Percentiles rank a stretch among this genome's conserved stretches.
Evolutionary conservation across 2,329 filamentous ascomycete species (phyloP).

Genomic region (Cadophora luteo-olivacea): DNA sequence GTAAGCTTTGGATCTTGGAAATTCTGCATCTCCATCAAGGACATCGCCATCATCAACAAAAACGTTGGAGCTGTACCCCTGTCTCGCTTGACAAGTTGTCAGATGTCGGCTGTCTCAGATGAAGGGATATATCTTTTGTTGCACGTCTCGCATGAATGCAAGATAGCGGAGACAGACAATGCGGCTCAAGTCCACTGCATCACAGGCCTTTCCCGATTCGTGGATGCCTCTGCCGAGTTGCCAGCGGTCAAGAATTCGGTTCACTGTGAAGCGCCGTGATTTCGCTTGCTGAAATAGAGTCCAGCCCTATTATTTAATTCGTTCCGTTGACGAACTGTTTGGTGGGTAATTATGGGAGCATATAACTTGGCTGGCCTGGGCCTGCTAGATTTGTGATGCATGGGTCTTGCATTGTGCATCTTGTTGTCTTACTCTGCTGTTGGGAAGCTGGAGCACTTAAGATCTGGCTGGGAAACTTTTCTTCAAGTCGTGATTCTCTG

Average conservation of each 20-base stretch:
- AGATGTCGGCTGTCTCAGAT: background rate
- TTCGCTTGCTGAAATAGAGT: background rate
- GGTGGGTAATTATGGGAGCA: too few relatives aligned
- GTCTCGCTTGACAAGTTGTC: background rate
- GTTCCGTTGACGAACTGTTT: too few relatives aligned
- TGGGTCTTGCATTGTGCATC: too few relatives aligned
- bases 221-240: background rate
- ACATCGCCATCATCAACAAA: background rate
- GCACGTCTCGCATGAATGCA: constrained; percentile 30
- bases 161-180: constrained; percentile 14
- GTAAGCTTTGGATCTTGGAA: background rate
- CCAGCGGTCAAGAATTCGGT: background rate
- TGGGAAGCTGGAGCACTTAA: too few relatives aligned
- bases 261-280: background rate
- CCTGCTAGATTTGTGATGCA: too few relatives aligned
- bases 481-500: too few relatives aligned
- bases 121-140: constrained; percentile 20
- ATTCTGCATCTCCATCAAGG: background rate
- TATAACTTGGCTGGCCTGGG: too few relatives aligned
- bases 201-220: background rate
- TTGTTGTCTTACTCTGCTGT: too few relatives aligned
- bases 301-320: background rate
- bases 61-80: background rate
- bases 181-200: constrained; percentile 9
- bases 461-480: too few relatives aligned